Percentiles rank a stretch among this genome's conserved stretches.
Conservation (phyloP, 2,329 filamentous ascomycete species). For the Chaetomium sp. region DNA sequence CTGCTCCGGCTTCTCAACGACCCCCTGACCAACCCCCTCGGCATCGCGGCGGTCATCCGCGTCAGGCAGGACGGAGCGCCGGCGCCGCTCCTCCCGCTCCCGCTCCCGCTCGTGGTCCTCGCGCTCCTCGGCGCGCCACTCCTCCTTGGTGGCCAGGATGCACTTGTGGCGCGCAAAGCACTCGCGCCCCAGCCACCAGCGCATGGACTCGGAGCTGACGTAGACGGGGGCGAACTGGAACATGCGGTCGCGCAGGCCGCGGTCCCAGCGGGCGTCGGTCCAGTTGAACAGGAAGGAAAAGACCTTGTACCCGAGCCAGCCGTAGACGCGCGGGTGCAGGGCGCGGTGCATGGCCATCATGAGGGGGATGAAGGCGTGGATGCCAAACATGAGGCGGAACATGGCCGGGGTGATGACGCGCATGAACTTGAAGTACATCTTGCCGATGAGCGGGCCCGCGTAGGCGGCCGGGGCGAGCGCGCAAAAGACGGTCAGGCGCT, state of each 20-base stretch:
- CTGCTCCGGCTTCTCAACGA: conserved; percentile 29
- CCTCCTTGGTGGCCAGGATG: conserved; percentile 77
- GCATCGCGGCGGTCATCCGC: conserved; percentile 38
- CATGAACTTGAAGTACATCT: conserved; percentile 93
- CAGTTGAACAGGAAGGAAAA: conserved; percentile 90
- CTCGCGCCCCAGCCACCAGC: conserved; percentile 91
- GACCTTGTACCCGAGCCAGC: conserved; percentile 81
- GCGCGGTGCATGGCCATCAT: conserved; percentile 83
- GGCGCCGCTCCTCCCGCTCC: background rate
- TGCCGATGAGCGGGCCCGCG: conserved; percentile 80
- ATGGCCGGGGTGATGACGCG: conserved; percentile 71
- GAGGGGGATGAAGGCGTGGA: conserved; percentile 88
- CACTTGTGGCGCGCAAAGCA: conserved; percentile 81
- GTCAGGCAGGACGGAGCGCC: conserved; percentile 37
- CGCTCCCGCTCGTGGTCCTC: conserved; percentile 54
- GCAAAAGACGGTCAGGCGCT: conserved; percentile 85
- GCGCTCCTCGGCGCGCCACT: conserved; percentile 62
- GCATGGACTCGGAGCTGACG: conserved; percentile 85
- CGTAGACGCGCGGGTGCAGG: conserved; percentile 70
- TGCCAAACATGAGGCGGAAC: conserved; percentile 84
- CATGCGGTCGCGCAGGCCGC: conserved; percentile 74
- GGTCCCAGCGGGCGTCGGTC: conserved; percentile 84
- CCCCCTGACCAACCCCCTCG: conserved; percentile 28
- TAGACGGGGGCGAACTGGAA: conserved; percentile 94
- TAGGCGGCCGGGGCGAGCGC: conserved; percentile 89